A percentile compares a stretch with the other conserved stretches of the same genome.
These are phyloP conservation scores for Sanghuangporus sanghuang DNA, from an alignment of 1,284 basidiomycete species.

Conservation along the genomic window DNA sequence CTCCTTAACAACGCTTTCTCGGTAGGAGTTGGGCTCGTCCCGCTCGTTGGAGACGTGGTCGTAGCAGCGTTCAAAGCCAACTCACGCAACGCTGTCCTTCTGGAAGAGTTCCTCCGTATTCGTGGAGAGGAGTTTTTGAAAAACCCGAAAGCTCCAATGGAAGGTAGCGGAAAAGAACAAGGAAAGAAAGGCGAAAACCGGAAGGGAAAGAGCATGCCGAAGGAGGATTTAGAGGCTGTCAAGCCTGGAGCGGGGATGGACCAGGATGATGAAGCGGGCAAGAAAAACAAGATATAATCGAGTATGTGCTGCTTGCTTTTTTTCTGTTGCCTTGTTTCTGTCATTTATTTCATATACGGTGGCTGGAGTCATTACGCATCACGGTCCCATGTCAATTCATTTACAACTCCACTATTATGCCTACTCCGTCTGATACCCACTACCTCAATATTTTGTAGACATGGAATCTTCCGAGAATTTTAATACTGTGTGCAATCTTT, in stretches of 20 bases:
- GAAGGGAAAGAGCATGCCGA: slow-evolving; percentile 16
- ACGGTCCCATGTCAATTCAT: no score
- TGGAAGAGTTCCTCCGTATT: slow-evolving; percentile 68
- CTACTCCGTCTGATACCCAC: no score
- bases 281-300: not conserved
- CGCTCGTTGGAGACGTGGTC: slow-evolving; percentile 74
- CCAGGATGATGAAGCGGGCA: slow-evolving; percentile 30
- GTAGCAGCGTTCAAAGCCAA: slow-evolving; percentile 84
- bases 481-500: no score
- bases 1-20: slow-evolving; percentile 75
- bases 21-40: slow-evolving; percentile 70
- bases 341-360: no score
- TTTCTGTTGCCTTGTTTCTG: not conserved
- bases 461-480: no score
- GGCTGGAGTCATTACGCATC: no score
- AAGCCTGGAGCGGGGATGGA: slow-evolving; percentile 47
- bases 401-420: no score
- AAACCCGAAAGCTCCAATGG: not conserved
- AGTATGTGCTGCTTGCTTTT: not conserved
- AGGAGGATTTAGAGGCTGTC: slow-evolving; percentile 37
- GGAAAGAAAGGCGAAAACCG: slow-evolving; percentile 15
- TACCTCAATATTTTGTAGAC: slow-evolving; percentile 14
- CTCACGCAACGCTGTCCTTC: slow-evolving; percentile 75
- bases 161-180: not conserved
- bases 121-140: slow-evolving; percentile 62